phyloP scores from a whole-genome alignment of 2,329 filamentous ascomycete genomes.

The Amauroascus verrucosus region DNA sequence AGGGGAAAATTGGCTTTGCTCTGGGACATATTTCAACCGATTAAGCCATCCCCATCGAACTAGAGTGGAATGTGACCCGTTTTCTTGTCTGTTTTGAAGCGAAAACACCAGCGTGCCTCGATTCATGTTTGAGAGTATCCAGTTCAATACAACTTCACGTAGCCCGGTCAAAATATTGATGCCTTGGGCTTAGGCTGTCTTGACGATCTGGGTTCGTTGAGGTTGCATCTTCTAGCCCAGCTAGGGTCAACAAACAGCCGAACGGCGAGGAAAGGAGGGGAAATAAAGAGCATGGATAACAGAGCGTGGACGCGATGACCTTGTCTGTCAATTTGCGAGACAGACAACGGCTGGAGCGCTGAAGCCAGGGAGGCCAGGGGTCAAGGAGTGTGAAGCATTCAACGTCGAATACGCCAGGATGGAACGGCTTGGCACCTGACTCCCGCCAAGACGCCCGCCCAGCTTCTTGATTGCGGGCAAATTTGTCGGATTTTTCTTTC shows the following conservation, averaged over 20 bases:
- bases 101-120: not conserved
- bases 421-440: slow-evolving; percentile 3
- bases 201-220: not conserved
- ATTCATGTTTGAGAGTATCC: not conserved
- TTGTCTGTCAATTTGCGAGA: not conserved
- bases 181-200: not conserved
- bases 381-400: slow-evolving; percentile 4
- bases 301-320: not conserved
- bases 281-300: no score
- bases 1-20: not conserved
- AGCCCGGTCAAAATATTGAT: not conserved
- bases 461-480: not conserved
- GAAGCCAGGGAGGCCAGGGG: not conserved
- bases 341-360: no score
- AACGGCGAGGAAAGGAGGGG: no score
- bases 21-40: not conserved
- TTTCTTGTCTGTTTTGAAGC: not conserved
- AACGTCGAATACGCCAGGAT: not conserved
- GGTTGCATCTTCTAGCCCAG: not conserved
- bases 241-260: not conserved
- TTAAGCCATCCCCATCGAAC: not conserved
- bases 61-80: not conserved
- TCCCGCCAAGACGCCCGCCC: slow-evolving; percentile 5
- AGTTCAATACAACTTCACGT: not conserved
- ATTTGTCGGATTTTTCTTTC: not conserved